Base-by-base conservation (phyloP, 1,284 basidiomycete species). In the Rugosomyces carneus region DNA sequence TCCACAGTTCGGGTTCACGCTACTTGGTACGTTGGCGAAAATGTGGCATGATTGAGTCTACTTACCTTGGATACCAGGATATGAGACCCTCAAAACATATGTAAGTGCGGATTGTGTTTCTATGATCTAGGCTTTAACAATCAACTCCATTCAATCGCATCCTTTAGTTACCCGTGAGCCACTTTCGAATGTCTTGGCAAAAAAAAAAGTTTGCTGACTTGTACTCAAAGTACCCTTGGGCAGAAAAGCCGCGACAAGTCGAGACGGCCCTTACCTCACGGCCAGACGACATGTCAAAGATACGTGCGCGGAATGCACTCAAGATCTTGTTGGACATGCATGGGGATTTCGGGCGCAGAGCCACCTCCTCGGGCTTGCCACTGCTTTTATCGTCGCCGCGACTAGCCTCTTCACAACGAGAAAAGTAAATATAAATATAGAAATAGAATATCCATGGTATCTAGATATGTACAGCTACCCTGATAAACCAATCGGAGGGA, bases 221-320 rank as follows among this genome's bases (percentile, higher is more conserved):
- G 52, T 56, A 21, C 45, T 21, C 59, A 24, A 57, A 89, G 83
- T 93, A 86, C 68, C 90, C 91, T 40, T 89, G 75, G 77, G 78
- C 76, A 57, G 79, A 80, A 16, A 74, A 79, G 56, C 76, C 74
- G 48, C 70, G 67, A 44, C 74, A 77, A 59, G 75, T 83, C 51
- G 78, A 87, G 61, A 88, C 85, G 8, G 75, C 76, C 35, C 74
- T 88, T 48, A 88, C 82, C 15, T 75, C 78, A 38, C 76, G 78
- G 49, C 79, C 78, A 45, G 89, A 92, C 56, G 93, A 96, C 53
- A 75, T 96, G 63, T 81, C 90, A 34, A 82, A 85, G 59, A 78
- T 95, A 46, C 81, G 93, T 48, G 93, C 93, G 16, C 76, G 93
- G 50, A 95, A 95, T 71, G 93, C 92, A n/a, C 77, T 97, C 57